Evolutionary conservation across 257 asterid genomes (phyloP).

Genomic region (Primulina huaijiensis): DNA sequence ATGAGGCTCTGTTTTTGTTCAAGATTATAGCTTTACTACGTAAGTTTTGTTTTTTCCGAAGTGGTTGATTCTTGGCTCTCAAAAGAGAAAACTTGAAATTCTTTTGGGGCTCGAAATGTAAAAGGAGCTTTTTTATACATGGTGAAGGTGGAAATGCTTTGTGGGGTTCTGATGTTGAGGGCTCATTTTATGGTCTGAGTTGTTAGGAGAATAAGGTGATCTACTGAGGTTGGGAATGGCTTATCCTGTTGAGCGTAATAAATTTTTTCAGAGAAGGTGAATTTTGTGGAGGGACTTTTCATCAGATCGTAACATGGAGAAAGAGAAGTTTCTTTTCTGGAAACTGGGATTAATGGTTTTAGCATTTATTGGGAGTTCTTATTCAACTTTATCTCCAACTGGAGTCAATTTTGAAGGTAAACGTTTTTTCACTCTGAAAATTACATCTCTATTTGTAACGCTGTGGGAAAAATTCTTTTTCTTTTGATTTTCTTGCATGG

Average conservation of each 20-base stretch:
- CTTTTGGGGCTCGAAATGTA: constrained; percentile 7
- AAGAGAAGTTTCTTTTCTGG: constrained; percentile 37
- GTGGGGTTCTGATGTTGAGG: constrained; percentile 31
- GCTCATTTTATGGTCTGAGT: constrained; percentile 27
- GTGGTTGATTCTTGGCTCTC: not conserved
- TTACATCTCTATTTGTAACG: constrained; percentile 11
- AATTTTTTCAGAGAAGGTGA: constrained; percentile 37
- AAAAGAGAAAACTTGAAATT: too few relatives aligned
- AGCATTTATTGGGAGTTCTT: constrained; percentile 48
- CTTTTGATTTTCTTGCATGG: not conserved
- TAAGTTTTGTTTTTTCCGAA: constrained; percentile 24
- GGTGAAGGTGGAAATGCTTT: constrained; percentile 35
- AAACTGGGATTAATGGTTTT: constrained; percentile 43
- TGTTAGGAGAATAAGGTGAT: constrained; percentile 23
- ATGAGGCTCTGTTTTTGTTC: constrained; percentile 19
- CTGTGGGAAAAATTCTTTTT: not conserved
- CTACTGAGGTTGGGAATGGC: constrained; percentile 29
- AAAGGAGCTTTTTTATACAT: constrained; percentile 27
- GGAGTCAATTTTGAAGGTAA: constrained; percentile 95
- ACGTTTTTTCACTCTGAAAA: not conserved
- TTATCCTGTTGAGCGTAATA: constrained; percentile 31
- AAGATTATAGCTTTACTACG: constrained; percentile 38
- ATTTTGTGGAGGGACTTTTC: constrained; percentile 19
- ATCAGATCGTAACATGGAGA: constrained; percentile 46
- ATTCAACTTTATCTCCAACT: constrained; percentile 89